Evolutionary conservation across 177 flowering plant species (phyloP).

Genomic region (Tripterygium wilfordii): DNA sequence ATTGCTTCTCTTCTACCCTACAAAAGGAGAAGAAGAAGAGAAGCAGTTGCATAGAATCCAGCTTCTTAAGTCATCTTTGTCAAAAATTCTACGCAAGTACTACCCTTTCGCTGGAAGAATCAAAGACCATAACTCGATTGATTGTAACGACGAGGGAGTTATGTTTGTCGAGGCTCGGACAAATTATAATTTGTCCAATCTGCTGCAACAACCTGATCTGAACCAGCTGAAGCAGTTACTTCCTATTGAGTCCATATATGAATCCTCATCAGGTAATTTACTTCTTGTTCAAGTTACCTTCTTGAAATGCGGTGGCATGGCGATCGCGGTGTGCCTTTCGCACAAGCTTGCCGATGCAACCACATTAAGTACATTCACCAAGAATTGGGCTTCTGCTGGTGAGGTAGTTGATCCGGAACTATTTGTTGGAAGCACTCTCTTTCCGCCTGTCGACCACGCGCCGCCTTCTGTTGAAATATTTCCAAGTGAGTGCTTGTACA

Average conservation of each 20-base stretch:
- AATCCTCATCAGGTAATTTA: neutral
- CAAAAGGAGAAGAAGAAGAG: neutral
- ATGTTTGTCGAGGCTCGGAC: neutral
- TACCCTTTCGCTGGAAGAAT: neutral
- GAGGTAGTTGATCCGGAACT: neutral
- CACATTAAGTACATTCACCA: neutral
- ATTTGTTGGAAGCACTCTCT: neutral
- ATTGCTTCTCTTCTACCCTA: neutral
- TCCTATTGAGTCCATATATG: neutral
- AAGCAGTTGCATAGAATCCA: neutral
- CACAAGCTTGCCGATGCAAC: constrained; percentile 7
- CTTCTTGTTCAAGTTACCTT: constrained; percentile 1
- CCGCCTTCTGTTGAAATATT: neutral
- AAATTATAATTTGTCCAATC: neutral
- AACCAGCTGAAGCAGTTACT: neutral
- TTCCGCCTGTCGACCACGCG: neutral
- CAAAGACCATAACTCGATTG: neutral
- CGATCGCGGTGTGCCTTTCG: constrained; percentile 1
- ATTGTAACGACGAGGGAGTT: neutral
- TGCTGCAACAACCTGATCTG: neutral
- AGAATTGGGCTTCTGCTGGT: constrained; percentile 6
- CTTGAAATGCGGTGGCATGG: constrained; percentile 10
- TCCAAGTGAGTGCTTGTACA: neutral
- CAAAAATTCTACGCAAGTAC: neutral
- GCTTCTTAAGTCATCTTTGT: neutral